Evolutionary conservation across 2,329 filamentous ascomycete genomes (phyloP).

Genomic region (Fusarium chlamydosporum): DNA sequence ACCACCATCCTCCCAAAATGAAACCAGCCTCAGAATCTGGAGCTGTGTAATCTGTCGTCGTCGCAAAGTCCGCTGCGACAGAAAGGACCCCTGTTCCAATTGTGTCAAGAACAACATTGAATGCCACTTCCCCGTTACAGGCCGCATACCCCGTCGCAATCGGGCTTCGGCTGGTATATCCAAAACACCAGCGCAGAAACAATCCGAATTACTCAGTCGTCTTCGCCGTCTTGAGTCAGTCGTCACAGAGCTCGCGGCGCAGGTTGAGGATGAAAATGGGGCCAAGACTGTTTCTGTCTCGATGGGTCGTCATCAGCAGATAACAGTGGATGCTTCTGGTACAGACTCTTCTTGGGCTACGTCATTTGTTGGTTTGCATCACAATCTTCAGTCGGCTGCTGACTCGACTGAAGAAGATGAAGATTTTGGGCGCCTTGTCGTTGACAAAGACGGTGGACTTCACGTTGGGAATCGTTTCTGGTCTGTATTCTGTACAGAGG

Average conservation of each 20-base stretch:
- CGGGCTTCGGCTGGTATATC: conserved; percentile 30
- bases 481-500: conserved; percentile 53
- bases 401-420: conserved; percentile 47
- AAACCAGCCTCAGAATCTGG: conserved; percentile 49
- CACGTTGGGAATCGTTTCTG: conserved; percentile 53
- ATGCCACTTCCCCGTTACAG: conserved; percentile 53
- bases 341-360: conserved; percentile 17
- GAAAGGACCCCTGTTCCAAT: conserved; percentile 51
- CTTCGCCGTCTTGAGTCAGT: conserved; percentile 52
- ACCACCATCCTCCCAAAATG: conserved; percentile 18
- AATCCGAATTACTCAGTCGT: conserved; percentile 51
- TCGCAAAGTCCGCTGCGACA: conserved; percentile 53
- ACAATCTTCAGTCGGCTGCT: background rate
- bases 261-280: conserved; percentile 50
- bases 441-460: conserved; percentile 47
- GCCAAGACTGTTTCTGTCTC: conserved; percentile 1
- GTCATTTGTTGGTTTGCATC: background rate
- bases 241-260: conserved; percentile 52
- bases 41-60: conserved; percentile 54
- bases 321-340: conserved; percentile 26
- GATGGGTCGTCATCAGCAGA: conserved; percentile 17
- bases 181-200: conserved; percentile 49
- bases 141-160: conserved; percentile 50
- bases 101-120: conserved; percentile 49
- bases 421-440: conserved; percentile 51